phyloP scores from a whole-genome alignment of 1,284 basidiomycete genomes.

The Earliella scabrosa region DNA sequence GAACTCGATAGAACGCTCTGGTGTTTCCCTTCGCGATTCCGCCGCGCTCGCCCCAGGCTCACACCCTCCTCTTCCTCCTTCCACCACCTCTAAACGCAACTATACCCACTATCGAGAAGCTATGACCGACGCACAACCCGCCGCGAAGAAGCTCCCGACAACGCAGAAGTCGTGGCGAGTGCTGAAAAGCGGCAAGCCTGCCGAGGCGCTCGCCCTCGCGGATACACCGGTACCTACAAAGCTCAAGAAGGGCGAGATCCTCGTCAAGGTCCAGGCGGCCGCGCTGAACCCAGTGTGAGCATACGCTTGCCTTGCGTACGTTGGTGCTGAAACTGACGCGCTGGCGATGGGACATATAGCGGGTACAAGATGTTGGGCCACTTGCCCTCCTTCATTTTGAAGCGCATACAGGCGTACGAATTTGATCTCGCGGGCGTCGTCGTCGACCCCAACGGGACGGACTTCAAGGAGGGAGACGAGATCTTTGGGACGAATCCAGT shows the following conservation, averaged over 20 bases:
- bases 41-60: no score
- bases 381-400: constrained; percentile 52
- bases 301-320: constrained; percentile 7
- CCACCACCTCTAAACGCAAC: no score
- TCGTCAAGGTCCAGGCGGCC: constrained; percentile 65
- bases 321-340: not conserved
- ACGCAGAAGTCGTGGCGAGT: constrained; percentile 42
- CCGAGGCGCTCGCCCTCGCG: constrained; percentile 48
- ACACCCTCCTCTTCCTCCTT: no score
- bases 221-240: constrained; percentile 49
- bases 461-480: constrained; percentile 57
- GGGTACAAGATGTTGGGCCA: constrained; percentile 62
- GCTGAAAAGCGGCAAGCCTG: constrained; percentile 41
- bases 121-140: no score
- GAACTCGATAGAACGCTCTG: no score
- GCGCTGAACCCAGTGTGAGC: constrained; percentile 71
- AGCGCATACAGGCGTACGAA: constrained; percentile 57
- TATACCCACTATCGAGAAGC: no score
- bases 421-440: constrained; percentile 67
- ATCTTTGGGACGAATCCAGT: constrained; percentile 58
- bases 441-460: constrained; percentile 53
- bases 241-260: constrained; percentile 50
- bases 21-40: no score
- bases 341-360: constrained; percentile 36
- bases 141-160: no score